phyloP scores from a whole-genome alignment of 768 basidiomycete genomes.

The Pleurotus tuber-regium region DNA sequence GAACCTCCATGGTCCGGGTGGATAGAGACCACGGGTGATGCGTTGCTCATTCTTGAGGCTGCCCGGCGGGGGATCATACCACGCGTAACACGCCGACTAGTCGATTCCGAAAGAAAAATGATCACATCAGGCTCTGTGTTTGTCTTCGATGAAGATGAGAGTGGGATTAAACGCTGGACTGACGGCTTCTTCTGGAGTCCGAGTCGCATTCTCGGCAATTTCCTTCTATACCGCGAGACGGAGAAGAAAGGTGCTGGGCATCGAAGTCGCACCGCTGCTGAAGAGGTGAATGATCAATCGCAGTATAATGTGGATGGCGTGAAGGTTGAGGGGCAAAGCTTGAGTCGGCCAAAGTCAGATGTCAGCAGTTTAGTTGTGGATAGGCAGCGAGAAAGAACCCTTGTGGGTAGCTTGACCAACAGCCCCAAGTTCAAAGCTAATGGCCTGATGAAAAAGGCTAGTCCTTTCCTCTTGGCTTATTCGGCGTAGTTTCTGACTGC shows the following conservation, averaged over 20 bases:
- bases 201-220: slow-evolving; percentile 89
- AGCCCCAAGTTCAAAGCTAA: slow-evolving; percentile 90
- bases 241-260: slow-evolving; percentile 76
- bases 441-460: slow-evolving; percentile 96
- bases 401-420: slow-evolving; percentile 91
- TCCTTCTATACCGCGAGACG: slow-evolving; percentile 92
- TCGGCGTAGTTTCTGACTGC: no score
- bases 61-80: slow-evolving; percentile 88
- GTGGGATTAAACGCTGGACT: slow-evolving; percentile 97
- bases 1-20: slow-evolving; percentile 93
- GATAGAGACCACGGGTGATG: slow-evolving; percentile 94
- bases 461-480: slow-evolving; percentile 24
- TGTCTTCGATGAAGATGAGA: slow-evolving; percentile 96
- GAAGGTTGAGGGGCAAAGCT: slow-evolving; percentile 39
- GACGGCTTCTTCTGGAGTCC: slow-evolving; percentile 98
- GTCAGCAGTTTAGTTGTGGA: slow-evolving; percentile 46
- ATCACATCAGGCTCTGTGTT: slow-evolving; percentile 93
- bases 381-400: slow-evolving; percentile 71
- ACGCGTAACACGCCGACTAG: slow-evolving; percentile 86
- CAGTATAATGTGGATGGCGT: slow-evolving; percentile 25
- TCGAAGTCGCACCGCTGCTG: slow-evolving; percentile 44
- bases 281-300: slow-evolving; percentile 32
- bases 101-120: slow-evolving; percentile 90
- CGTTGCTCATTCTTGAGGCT: slow-evolving; percentile 94
- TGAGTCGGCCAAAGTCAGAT: slow-evolving; percentile 65